These are phyloP conservation scores for Paramecium tetraurelia DNA, from an alignment of 73 alveolate genomes.

Conservation along the genomic window DNA sequence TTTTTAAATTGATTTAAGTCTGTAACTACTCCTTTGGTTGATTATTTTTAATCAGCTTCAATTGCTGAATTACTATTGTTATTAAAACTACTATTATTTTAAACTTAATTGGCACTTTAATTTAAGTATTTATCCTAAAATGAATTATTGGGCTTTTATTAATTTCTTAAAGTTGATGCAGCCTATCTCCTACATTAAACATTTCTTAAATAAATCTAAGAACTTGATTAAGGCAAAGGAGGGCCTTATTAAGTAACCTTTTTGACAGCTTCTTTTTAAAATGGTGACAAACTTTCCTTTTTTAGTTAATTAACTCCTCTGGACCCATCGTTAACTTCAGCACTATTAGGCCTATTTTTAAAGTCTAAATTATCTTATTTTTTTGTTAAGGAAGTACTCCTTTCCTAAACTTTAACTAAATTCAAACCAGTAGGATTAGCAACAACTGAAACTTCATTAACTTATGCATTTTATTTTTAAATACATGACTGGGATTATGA, in stretches of 20 bases:
- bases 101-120: slow-evolving; percentile 34
- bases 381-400: neutral
- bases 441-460: neutral
- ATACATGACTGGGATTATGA: slow-evolving; percentile 3
- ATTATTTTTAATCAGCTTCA: neutral
- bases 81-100: slow-evolving; percentile 32
- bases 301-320: neutral
- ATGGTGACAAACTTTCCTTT: slow-evolving; percentile 46
- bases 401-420: neutral
- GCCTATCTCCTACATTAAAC: slow-evolving; percentile 54
- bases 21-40: neutral
- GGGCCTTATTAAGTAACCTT: neutral
- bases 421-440: neutral
- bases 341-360: slow-evolving; percentile 31
- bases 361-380: neutral
- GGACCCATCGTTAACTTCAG: neutral
- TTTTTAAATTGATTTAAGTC: slow-evolving; percentile 40
- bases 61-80: slow-evolving; percentile 19
- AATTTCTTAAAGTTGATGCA: slow-evolving; percentile 29
- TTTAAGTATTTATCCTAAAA: slow-evolving; percentile 42
- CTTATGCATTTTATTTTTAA: neutral
- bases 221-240: slow-evolving; percentile 45
- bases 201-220: slow-evolving; percentile 35
- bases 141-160: slow-evolving; percentile 37
- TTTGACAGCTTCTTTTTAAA: neutral